Base-by-base conservation (phyloP, 768 basidiomycete genomes). In the Boletus rufocinnamomeus region DNA sequence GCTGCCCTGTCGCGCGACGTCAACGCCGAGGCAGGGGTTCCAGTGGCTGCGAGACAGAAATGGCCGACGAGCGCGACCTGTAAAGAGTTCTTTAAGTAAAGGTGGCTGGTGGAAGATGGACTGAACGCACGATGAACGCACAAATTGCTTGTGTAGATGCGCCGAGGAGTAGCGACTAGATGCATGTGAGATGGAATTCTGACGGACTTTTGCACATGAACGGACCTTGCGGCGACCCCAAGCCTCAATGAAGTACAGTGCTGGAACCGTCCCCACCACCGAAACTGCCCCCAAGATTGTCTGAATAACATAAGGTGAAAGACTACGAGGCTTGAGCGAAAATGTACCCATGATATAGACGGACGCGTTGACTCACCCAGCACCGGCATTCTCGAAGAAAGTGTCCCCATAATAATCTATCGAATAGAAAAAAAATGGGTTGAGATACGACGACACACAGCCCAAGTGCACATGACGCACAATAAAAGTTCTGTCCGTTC, bases 401-500 rank as follows among this genome's bases (percentile, higher is more conserved):
- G 85, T 88, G 57, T 90, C 87, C 19, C 89, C 87, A 65, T 89
- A 90, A 70, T 89, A 89, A 67, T 89, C 87, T 88, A 61, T n/a
- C n/a, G 14, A 46, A 34, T 59, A 45, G 56, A 23, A 37, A 8
- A 46, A 35, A n/a, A 51, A 14, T 61, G 16, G 32, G 49, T 69
- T 70, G 16, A 45, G 16, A 25, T 37, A 13, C 8, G 28, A 27
- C 3, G 50, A 32, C 47, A 11, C 25, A 6, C 28, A 45, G 2
- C 10, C 16, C 38, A 23, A 41, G 35, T n/a, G 25, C 35, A 52
- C 38, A 7, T 3, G 8, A 71, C 83, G 60, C 61, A 88, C 87
- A 88, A 71, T 88, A 89, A 73, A 89, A 90, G 69, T 89, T 91
- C 71, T 92, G 89, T 16, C 88, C 89, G 57, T 91, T 88, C 32